phyloP scores from a whole-genome alignment of 495 filamentous ascomycete species.

The Cercophora samala region DNA sequence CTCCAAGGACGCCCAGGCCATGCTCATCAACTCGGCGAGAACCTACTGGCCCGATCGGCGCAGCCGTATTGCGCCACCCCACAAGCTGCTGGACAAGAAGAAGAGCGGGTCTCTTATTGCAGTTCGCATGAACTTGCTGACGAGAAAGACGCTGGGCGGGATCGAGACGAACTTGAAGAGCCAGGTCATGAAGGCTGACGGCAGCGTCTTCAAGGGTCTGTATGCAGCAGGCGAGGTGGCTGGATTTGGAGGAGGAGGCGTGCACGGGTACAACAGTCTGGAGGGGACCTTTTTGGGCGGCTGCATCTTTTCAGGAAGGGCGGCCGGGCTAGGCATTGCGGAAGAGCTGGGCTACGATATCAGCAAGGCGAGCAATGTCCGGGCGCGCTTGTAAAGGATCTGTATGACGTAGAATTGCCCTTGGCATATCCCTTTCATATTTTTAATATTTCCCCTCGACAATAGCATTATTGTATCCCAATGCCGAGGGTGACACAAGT shows the following conservation, averaged over 20 bases:
- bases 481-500: background rate
- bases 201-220: conserved; percentile 43
- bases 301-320: conserved; percentile 51
- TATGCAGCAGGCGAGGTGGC: conserved; percentile 54
- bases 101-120: conserved; percentile 49
- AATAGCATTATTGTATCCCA: background rate
- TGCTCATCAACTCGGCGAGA: conserved; percentile 49
- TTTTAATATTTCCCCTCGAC: background rate
- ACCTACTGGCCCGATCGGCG: conserved; percentile 47
- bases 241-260: conserved; percentile 53
- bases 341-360: conserved; percentile 30
- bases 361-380: background rate
- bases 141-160: conserved; percentile 51
- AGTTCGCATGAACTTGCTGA: conserved; percentile 50
- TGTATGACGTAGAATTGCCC: background rate
- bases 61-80: conserved; percentile 43
- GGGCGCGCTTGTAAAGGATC: background rate
- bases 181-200: conserved; percentile 45
- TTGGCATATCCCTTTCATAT: background rate
- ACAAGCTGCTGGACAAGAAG: conserved; percentile 43
- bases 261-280: conserved; percentile 50
- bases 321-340: conserved; percentile 44
- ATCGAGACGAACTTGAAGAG: conserved; percentile 52
- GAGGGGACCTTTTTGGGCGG: conserved; percentile 50
- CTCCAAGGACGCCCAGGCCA: conserved; percentile 52